Percentiles rank a stretch among this genome's conserved stretches.
These are phyloP conservation scores for Penicillium pancosmium DNA, from an alignment of 495 filamentous ascomycete genomes.

Conservation along the genomic window DNA sequence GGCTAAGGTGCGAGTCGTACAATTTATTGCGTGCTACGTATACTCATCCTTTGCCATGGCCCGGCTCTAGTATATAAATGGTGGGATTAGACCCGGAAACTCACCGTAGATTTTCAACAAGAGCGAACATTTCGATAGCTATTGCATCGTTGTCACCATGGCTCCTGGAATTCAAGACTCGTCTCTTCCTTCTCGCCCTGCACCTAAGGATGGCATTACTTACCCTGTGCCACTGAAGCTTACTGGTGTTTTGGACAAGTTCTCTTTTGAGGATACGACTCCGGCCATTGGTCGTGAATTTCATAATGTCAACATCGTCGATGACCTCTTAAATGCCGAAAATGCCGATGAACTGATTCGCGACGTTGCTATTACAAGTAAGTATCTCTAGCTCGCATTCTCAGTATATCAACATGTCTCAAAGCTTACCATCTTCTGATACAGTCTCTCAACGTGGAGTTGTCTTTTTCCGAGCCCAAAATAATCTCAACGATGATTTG, in stretches of 20 bases:
- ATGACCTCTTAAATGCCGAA: conserved; percentile 23
- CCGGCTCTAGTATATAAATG: neutral
- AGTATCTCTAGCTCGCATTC: neutral
- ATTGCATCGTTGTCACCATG: conserved; percentile 8
- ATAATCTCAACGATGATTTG: conserved; percentile 58
- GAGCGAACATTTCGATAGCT: too few relatives aligned
- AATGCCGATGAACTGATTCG: conserved; percentile 25
- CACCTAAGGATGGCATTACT: conserved; percentile 1
- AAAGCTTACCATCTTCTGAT: neutral
- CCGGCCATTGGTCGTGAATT: conserved; percentile 31
- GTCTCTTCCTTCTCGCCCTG: conserved; percentile 16
- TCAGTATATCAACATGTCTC: neutral
- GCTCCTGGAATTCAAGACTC: conserved; percentile 11
- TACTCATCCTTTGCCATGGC: neutral
- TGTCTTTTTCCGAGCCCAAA: conserved; percentile 72
- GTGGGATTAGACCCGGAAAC: neutral
- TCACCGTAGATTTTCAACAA: neutral
- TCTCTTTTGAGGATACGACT: conserved; percentile 37
- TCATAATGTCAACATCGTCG: conserved; percentile 23
- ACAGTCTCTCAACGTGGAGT: conserved; percentile 72
- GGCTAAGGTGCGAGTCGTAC: neutral
- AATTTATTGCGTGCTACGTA: neutral
- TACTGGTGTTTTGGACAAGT: conserved; percentile 55
- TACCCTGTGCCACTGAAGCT: conserved; percentile 36
- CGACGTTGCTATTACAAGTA: conserved; percentile 29